Conservation (phyloP, 495 filamentous ascomycete genomes). For the Aspergillus mulundensis region DNA sequence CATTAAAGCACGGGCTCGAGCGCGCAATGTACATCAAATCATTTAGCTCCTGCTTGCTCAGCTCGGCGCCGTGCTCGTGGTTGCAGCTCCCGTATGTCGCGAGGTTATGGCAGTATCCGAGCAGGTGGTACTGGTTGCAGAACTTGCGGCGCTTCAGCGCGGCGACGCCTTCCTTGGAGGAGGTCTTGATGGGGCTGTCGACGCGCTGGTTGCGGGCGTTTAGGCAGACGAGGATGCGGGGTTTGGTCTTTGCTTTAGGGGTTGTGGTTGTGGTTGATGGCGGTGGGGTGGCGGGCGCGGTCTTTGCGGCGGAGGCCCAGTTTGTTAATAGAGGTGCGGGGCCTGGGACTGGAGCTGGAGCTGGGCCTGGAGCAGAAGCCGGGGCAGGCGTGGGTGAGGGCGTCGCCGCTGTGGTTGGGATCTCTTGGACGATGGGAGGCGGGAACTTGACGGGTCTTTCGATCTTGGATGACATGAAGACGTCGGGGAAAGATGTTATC, state of each 20-base stretch:
- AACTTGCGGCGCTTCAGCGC: conserved; percentile 19
- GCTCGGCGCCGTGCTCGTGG: conserved; percentile 16
- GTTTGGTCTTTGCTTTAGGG: neutral
- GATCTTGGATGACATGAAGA: conserved; percentile 25
- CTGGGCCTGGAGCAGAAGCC: too few relatives aligned
- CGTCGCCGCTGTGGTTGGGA: conserved; percentile 1
- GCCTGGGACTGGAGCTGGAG: conserved; percentile 14
- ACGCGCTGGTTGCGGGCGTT: conserved; percentile 24
- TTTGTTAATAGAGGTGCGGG: too few relatives aligned
- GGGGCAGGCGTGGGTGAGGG: conserved; percentile 10
- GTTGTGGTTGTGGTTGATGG: neutral
- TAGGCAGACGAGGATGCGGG: conserved; percentile 7
- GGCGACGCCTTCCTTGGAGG: conserved; percentile 16
- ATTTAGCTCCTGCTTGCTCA: conserved; percentile 17
- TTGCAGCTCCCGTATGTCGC: conserved; percentile 11
- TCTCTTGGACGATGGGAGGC: too few relatives aligned
- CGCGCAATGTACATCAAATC: conserved; percentile 25
- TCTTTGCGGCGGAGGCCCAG: conserved; percentile 16
- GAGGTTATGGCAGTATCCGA: conserved; percentile 15
- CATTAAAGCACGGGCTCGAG: conserved; percentile 17
- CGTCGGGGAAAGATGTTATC: conserved; percentile 19
- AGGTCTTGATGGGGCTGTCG: conserved; percentile 16
- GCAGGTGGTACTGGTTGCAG: conserved; percentile 26
- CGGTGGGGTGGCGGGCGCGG: neutral
- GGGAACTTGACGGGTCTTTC: conserved; percentile 12